A percentile compares a stretch with the other conserved stretches of the same genome.
phyloP scores from a whole-genome alignment of 768 basidiomycete species.

The Lyophyllum decastes region DNA sequence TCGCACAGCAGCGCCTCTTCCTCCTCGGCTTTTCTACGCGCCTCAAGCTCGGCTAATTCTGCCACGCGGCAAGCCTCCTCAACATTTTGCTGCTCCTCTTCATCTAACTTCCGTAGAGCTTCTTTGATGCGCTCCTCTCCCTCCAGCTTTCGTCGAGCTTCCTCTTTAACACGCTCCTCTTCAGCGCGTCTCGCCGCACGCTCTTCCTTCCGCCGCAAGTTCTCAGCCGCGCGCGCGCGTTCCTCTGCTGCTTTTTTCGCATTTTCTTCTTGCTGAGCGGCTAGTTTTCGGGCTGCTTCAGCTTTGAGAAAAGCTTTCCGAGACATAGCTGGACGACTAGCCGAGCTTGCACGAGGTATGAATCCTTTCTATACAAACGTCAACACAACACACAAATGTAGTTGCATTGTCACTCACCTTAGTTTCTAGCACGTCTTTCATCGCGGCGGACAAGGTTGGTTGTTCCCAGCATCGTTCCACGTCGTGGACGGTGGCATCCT shows the following conservation, averaged over 20 bases:
- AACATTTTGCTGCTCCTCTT: slow-evolving; percentile 11
- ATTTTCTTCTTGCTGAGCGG: slow-evolving; percentile 20
- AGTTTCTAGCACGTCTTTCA: slow-evolving; percentile 29
- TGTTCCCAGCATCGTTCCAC: slow-evolving; percentile 36
- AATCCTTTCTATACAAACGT: slow-evolving; percentile 32
- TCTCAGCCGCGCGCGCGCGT: slow-evolving; percentile 28
- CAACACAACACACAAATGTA: background rate
- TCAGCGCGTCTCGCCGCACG: slow-evolving; percentile 24
- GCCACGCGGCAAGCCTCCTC: background rate
- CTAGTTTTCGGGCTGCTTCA: slow-evolving; percentile 25
- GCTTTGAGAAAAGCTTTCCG: slow-evolving; percentile 28
- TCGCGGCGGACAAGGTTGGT: slow-evolving; percentile 14
- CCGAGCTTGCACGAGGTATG: slow-evolving; percentile 22
- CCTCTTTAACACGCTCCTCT: slow-evolving; percentile 16
- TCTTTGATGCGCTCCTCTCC: slow-evolving; percentile 20
- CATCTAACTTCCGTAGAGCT: slow-evolving; percentile 9
- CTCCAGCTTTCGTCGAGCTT: slow-evolving; percentile 10
- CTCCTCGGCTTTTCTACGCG: slow-evolving; percentile 12
- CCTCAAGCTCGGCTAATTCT: background rate
- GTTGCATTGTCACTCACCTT: slow-evolving; percentile 25
- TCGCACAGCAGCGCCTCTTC: slow-evolving; percentile 18
- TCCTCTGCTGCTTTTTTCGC: slow-evolving; percentile 26
- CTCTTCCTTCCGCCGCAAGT: slow-evolving; percentile 29
- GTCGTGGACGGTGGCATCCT: slow-evolving; percentile 40
- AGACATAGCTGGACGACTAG: slow-evolving; percentile 12